Evolutionary conservation across 768 basidiomycete genomes (phyloP), one percentile per base, ranked within the genome.

Genomic region (Mycena vitilis): DNA sequence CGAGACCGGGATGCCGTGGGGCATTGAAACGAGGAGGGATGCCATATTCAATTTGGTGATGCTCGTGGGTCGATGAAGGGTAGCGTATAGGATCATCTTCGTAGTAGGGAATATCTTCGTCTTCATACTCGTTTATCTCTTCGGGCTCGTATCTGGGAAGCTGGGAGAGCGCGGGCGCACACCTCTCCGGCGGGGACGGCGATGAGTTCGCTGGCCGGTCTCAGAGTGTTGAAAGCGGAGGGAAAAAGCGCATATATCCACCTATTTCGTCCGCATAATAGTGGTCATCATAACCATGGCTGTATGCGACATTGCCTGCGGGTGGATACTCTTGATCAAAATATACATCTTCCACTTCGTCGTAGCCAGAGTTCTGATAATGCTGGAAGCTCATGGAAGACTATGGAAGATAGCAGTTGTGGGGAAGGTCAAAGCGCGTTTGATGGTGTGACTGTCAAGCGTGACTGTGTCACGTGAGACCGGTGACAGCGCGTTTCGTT

Each of bases 251-350:
- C 82, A 82, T 80, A 80, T 76, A 82, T 34, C 65, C 71, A 81
- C 81, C 75, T 66, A 77, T 78, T 47, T 78, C 80, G 68, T 80
- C 80, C 12, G 30, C 65, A 57, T 71, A 78, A 78, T 79, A 82
- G 38, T 75, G 69, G 49, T 73, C 80, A 72, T 70, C 58, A 34
- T 61, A 38, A 55, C 23, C 22, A 23, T 57, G 48, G 49, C 38
- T 11, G 23, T 66, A 59, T 18, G 45, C 25, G n/a, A 30, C 8
- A 30, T 30, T 30, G 12, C 12, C 30, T n/a, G 18, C 25, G 13
- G 37, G 38, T 18, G 42, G 20, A 48, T 62, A 56, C 36, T 40
- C 25, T 10, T 51, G 59, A 10, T 59, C 47, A 22, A 42, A 40
- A 30, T 52, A 59, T 44, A n/a, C 11, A 30, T 53, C 61, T 34